Base-by-base conservation (phyloP, 2,329 filamentous ascomycete species). In the Fusarium metavorans region DNA sequence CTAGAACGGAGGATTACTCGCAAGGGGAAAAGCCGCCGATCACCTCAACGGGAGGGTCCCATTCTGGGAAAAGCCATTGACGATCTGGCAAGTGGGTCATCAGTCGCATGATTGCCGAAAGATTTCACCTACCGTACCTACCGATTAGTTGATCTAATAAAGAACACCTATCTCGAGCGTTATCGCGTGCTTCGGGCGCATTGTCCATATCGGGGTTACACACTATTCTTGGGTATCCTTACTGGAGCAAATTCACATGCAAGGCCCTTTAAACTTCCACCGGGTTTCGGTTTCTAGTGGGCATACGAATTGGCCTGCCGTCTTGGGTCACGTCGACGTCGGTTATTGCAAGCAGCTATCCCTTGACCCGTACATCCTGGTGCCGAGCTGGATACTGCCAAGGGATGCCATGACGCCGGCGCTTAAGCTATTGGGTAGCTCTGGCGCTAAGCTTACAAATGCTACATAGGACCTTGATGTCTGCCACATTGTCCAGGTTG, bases 21-120 rank as follows among this genome's bases (percentile, higher is more conserved):
- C 32, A 62, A 50, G 18, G 20, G 59, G 59, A 27, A 62, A 50
- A 20, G 20, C 25, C 59, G 59, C 59, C 59, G 59, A 62, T 62
- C 23, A 16, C 43, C 30, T 62, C 41, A 50, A 62, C 59, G 59
- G 59, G 18, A 37, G 14, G 13, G 11, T 18, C n/a, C 59, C 16
- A 6, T 35, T 62, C 14, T 37, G 34, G 59, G 59, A 50, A 62
- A 62, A 37, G 20, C 16, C 27, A 18, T 37, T 50, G 59, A 6
- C 59, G 59, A 62, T 62, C 59, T 45, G 30, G 59, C 41, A 37
- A 50, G 43, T 18, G 30, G 45, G 27, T 25, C 35, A 62, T 50
- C 41, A 62, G 30, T 62, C 59, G 59, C 59, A 25, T 62, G 41
- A 62, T 62, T 62, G 59, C 20, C 59, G 41, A 62, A 62, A 32